These are phyloP conservation scores for Thelonectria blattea DNA, from an alignment of 2,329 filamentous ascomycete species.

Conservation along the genomic window DNA sequence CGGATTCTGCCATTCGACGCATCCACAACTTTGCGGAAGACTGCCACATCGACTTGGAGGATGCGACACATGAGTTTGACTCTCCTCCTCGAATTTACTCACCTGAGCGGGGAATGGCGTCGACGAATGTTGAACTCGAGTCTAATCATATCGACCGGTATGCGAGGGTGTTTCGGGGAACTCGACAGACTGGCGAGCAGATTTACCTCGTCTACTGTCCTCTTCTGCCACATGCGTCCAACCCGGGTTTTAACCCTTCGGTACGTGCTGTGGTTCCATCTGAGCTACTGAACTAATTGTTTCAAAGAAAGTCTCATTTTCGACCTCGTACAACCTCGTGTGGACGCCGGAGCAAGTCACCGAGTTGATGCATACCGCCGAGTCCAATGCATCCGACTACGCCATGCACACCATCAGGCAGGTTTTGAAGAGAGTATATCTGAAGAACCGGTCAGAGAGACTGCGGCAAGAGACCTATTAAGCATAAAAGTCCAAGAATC, in stretches of 20 bases:
- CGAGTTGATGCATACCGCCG: conserved; percentile 8
- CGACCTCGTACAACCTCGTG: conserved; percentile 33
- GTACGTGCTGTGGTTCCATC: conserved; percentile 2
- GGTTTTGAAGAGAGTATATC: conserved; percentile 24
- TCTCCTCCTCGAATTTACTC: accelerated
- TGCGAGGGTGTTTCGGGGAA: conserved; percentile 26
- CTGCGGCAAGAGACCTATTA: neutral
- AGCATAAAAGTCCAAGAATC: too few species aligned
- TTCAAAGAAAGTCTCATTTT: conserved; percentile 26
- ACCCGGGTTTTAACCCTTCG: conserved; percentile 23
- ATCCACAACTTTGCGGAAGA: conserved; percentile 32
- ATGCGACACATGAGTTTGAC: conserved; percentile 2
- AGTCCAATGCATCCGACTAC: conserved; percentile 24
- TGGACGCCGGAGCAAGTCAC: conserved; percentile 32
- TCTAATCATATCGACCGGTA: conserved; percentile 11
- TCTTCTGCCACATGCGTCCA: conserved; percentile 19
- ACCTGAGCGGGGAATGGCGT: accelerated
- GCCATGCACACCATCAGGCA: conserved; percentile 23
- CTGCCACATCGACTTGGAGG: conserved; percentile 21
- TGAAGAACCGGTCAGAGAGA: conserved; percentile 12
- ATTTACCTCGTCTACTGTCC: conserved; percentile 32
- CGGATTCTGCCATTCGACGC: conserved; percentile 23
- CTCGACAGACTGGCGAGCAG: conserved; percentile 3
- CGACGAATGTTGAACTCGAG: neutral
- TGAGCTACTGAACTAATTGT: neutral